Conservation (phyloP, 164 flowering plant species). For the Magnolia sinica region DNA sequence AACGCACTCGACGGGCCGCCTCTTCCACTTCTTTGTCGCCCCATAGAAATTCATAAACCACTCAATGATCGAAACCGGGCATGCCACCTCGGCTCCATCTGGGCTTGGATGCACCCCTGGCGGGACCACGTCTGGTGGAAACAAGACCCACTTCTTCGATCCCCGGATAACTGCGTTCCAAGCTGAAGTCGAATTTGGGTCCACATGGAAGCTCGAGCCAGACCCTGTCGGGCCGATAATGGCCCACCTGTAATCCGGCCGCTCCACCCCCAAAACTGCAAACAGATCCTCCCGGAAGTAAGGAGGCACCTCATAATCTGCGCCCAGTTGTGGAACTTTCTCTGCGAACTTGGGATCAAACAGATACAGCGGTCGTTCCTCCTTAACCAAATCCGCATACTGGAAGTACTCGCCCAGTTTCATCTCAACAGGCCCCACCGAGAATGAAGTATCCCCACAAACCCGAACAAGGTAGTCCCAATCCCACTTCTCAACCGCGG, state of each 20-base stretch:
- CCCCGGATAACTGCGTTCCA: slow-evolving; percentile 97
- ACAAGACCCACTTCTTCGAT: slow-evolving; percentile 93
- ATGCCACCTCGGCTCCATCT: slow-evolving; percentile 97
- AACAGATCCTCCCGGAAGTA: slow-evolving; percentile 90
- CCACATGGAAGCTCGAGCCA: slow-evolving; percentile 88
- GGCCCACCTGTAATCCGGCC: slow-evolving; percentile 94
- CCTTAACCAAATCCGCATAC: slow-evolving; percentile 75
- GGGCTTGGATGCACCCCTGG: slow-evolving; percentile 99
- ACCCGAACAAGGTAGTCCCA: slow-evolving; percentile 57
- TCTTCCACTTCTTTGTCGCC: slow-evolving; percentile 68
- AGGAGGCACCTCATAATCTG: slow-evolving; percentile 75
- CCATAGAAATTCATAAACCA: slow-evolving; percentile 99
- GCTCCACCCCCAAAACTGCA: slow-evolving; percentile 74
- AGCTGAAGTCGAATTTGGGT: slow-evolving; percentile 98
- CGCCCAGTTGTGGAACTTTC: slow-evolving; percentile 69
- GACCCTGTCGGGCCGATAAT: slow-evolving; percentile 91
- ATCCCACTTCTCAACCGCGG: slow-evolving; percentile 75
- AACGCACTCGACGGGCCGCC: slow-evolving; percentile 82
- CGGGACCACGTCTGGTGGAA: slow-evolving; percentile 89
- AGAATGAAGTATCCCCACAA: slow-evolving; percentile 58
- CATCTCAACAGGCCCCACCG: slow-evolving; percentile 93
- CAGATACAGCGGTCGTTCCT: slow-evolving; percentile 90
- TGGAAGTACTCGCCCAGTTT: slow-evolving; percentile 66
- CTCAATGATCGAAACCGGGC: slow-evolving; percentile 92
- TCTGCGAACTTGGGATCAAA: slow-evolving; percentile 92